Evolutionary conservation across 2,329 filamentous ascomycete genomes (phyloP).

Genomic region (Davidsoniella australis): DNA sequence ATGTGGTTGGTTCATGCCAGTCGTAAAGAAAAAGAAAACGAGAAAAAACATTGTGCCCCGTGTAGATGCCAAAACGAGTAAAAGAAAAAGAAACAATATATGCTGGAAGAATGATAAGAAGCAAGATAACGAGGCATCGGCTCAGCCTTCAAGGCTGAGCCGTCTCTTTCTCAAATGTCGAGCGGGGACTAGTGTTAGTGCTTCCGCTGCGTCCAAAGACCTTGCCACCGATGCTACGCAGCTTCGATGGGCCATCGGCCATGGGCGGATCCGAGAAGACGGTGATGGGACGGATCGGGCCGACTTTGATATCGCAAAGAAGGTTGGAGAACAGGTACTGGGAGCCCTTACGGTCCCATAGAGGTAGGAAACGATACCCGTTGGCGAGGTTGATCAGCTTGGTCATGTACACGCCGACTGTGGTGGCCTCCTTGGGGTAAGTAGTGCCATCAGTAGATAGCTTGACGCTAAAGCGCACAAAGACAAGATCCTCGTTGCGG

Average conservation of each 20-base stretch:
- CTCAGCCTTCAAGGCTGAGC: constrained; percentile 27
- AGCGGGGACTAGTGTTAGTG: constrained; percentile 31
- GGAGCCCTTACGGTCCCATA: constrained; percentile 77
- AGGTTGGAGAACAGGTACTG: constrained; percentile 89
- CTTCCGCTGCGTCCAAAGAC: constrained; percentile 33
- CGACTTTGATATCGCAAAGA: constrained; percentile 70
- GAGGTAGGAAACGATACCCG: constrained; percentile 80
- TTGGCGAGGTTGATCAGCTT: constrained; percentile 81
- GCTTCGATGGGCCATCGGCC: constrained; percentile 26
- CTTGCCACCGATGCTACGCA: constrained; percentile 38
- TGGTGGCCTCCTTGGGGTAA: constrained; percentile 39
- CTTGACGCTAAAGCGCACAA: constrained; percentile 84
- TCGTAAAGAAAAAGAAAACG: constrained; percentile 16
- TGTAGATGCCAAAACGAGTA: constrained; percentile 14
- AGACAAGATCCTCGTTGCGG: constrained; percentile 86
- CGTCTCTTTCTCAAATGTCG: constrained; percentile 32
- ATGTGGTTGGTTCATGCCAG: neutral
- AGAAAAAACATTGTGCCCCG: constrained; percentile 14
- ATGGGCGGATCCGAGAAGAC: constrained; percentile 22
- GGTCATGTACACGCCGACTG: constrained; percentile 78
- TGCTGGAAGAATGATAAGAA: neutral
- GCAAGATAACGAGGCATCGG: constrained; percentile 13
- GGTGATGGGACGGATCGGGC: constrained; percentile 38
- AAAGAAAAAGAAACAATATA: constrained; percentile 1
- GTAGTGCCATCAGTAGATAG: constrained; percentile 63